A percentile compares a stretch with the other conserved stretches of the same genome.
Conservation (phyloP, 495 filamentous ascomycete genomes). For the Monascus purpureus region DNA sequence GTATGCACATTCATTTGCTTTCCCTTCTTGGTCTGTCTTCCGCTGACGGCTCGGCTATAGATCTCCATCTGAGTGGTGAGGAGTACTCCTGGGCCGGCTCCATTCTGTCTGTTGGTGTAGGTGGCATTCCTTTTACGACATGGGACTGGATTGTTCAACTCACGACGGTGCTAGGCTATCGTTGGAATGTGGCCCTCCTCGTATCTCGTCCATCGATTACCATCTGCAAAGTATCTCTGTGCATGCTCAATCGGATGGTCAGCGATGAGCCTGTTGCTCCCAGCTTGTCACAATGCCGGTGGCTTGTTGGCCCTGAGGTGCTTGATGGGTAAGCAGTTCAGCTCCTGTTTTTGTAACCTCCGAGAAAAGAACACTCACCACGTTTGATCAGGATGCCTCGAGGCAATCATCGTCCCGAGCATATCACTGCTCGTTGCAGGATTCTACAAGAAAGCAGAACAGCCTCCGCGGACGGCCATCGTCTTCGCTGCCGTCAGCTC, state of each 20-base stretch:
- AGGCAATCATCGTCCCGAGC: constrained; percentile 6
- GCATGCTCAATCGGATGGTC: constrained; percentile 8
- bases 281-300: constrained; percentile 10
- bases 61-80: constrained; percentile 10
- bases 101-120: constrained; percentile 11
- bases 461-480: constrained; percentile 10
- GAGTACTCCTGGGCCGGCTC: constrained; percentile 18
- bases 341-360: too few species aligned
- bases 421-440: constrained; percentile 14
- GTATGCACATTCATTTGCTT: neutral
- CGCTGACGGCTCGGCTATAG: neutral
- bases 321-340: constrained; percentile 7
- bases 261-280: constrained; percentile 9
- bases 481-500: constrained; percentile 16
- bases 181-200: constrained; percentile 13
- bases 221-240: constrained; percentile 22
- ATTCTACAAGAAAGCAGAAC: constrained; percentile 17
- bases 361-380: too few species aligned
- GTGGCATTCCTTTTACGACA: neutral
- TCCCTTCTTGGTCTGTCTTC: neutral
- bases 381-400: constrained; percentile 8
- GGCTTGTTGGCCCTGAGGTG: constrained; percentile 16
- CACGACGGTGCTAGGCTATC: constrained; percentile 8
- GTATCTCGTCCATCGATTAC: constrained; percentile 21
- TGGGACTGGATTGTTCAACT: too few species aligned